Conservation (phyloP, 2,329 filamentous ascomycete species). For the Trichophyton benhamiae region DNA sequence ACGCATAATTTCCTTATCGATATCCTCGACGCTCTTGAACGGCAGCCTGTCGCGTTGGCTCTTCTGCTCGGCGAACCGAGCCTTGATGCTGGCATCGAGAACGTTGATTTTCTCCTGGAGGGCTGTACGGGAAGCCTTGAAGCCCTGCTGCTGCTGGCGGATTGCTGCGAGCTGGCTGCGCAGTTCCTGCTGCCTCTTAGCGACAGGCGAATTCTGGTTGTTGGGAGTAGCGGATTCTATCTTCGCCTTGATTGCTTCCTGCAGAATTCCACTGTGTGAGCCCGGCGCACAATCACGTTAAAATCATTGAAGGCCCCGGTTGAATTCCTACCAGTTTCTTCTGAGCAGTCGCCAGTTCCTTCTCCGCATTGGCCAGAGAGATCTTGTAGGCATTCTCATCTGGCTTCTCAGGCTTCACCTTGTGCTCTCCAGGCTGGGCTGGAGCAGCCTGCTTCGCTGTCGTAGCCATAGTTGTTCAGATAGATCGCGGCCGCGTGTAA, state of each 20-base stretch:
- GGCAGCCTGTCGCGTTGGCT: slow-evolving; percentile 63
- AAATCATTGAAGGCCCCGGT: background rate
- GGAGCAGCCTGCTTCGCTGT: slow-evolving; percentile 12
- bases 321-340: slow-evolving; percentile 48
- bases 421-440: slow-evolving; percentile 25
- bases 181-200: slow-evolving; percentile 76
- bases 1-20: slow-evolving; percentile 68
- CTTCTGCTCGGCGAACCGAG: slow-evolving; percentile 78
- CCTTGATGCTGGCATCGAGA: slow-evolving; percentile 78
- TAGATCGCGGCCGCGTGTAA: background rate
- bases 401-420: slow-evolving; percentile 65
- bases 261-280: slow-evolving; percentile 24
- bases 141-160: slow-evolving; percentile 70
- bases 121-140: slow-evolving; percentile 67
- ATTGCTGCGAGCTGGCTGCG: slow-evolving; percentile 72
- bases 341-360: slow-evolving; percentile 68
- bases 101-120: slow-evolving; percentile 86
- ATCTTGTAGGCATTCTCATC: slow-evolving; percentile 77
- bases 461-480: background rate
- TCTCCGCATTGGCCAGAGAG: slow-evolving; percentile 67
- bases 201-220: slow-evolving; percentile 67
- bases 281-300: background rate
- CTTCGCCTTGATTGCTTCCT: slow-evolving; percentile 83
- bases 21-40: slow-evolving; percentile 78
- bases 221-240: slow-evolving; percentile 71